Percentiles rank a stretch among this genome's conserved stretches.
These are phyloP conservation scores for Capsella rubella DNA, from an alignment of 441 rosid species.

Conservation along the genomic window DNA sequence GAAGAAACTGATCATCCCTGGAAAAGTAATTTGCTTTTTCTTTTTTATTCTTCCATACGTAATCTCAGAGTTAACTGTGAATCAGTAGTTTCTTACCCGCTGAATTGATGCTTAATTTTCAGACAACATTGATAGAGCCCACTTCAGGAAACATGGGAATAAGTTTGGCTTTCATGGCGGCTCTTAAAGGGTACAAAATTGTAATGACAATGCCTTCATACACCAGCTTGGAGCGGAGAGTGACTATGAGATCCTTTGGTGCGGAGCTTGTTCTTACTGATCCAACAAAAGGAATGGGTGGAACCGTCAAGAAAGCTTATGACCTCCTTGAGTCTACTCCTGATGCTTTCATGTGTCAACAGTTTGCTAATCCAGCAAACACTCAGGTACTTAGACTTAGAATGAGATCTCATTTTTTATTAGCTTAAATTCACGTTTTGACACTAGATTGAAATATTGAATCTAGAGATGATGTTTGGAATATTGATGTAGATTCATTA, in stretches of 20 bases:
- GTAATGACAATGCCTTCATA: conserved; percentile 94
- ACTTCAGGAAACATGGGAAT: conserved; percentile 98
- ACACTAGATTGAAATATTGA: not conserved
- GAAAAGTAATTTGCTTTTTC: conserved; percentile 57
- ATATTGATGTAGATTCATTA: conserved; percentile 65
- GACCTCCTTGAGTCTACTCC: conserved; percentile 79
- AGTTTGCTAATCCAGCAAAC: conserved; percentile 87
- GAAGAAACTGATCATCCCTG: conserved; percentile 72
- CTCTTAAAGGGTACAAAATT: conserved; percentile 87
- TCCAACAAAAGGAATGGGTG: conserved; percentile 95
- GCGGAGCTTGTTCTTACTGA: conserved; percentile 88
- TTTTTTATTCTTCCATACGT: not conserved
- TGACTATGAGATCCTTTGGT: conserved; percentile 90
- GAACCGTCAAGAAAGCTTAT: conserved; percentile 89
- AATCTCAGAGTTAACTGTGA: conserved; percentile 4
- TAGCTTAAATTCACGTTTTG: not conserved
- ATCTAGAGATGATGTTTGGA: conserved; percentile 8
- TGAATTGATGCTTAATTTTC: not conserved
- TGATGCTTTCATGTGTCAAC: conserved; percentile 77
- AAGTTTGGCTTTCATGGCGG: conserved; percentile 92
- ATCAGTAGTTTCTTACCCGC: not conserved
- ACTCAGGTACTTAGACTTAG: conserved; percentile 55
- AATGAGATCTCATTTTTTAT: not conserved
- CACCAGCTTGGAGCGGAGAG: conserved; percentile 95
- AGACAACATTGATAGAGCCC: conserved; percentile 92